These are phyloP conservation scores for Aspergillus kassunensis DNA, from an alignment of 495 filamentous ascomycete genomes.

Conservation along the genomic window DNA sequence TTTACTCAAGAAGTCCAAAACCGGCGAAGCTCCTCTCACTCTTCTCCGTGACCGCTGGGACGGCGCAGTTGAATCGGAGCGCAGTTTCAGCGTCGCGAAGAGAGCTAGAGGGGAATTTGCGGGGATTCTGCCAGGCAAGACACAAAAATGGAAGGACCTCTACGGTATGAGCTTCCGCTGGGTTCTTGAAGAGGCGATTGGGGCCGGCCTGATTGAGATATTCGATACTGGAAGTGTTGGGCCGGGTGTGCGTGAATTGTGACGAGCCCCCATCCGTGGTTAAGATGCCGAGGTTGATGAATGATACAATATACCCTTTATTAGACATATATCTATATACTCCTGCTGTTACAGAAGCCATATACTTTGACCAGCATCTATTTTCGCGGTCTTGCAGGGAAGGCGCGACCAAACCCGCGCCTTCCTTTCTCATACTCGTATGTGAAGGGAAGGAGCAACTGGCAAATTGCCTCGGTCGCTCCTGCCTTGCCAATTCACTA, in stretches of 20 bases:
- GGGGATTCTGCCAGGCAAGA: slow-evolving; percentile 66
- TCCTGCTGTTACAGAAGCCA: too few species aligned
- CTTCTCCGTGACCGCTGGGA: slow-evolving; percentile 77
- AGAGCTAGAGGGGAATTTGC: slow-evolving; percentile 63
- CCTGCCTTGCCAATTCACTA: too few species aligned
- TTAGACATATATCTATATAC: background rate
- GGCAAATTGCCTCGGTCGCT: too few species aligned
- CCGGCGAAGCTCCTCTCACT: slow-evolving; percentile 60
- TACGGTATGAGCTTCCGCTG: slow-evolving; percentile 75
- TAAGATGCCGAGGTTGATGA: too few species aligned
- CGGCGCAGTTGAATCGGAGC: slow-evolving; percentile 61
- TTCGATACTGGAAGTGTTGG: slow-evolving; percentile 86
- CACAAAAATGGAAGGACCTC: slow-evolving; percentile 78
- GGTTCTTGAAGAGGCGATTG: slow-evolving; percentile 73
- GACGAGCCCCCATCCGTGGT: too few species aligned
- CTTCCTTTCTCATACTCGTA: too few species aligned
- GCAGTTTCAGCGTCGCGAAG: slow-evolving; percentile 55
- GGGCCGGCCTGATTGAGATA: slow-evolving; percentile 72
- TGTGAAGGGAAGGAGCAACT: too few species aligned
- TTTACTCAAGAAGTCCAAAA: slow-evolving; percentile 61
- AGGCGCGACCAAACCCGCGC: too few species aligned
- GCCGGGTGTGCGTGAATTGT: slow-evolving; percentile 58
- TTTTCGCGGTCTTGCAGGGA: too few species aligned
- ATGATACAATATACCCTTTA: too few species aligned
- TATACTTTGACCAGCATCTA: too few species aligned